Evolutionary conservation across 192 early-diverging fungal genomes (phyloP), one percentile per base, ranked within the genome.

Genomic region (Entomortierella parvispora): DNA sequence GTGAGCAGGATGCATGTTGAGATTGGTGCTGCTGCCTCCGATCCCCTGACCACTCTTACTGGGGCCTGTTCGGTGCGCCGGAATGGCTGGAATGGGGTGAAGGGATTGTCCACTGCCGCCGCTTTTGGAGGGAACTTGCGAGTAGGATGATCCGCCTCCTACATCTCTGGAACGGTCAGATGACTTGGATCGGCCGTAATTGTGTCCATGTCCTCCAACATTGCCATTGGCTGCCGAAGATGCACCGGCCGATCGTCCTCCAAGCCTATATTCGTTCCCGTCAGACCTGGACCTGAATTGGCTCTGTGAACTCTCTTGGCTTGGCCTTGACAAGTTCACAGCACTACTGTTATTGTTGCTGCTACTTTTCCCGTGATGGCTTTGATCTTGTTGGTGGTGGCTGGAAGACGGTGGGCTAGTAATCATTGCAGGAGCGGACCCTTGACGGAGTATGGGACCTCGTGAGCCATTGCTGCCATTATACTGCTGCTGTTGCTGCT

Each of bases 1-100:
- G 42, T 77, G 65, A 11, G 65, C 74, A 20, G 74, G 74, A 29
- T 77, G 74, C 33, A 68, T 61, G 20, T 77, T 77, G 15, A 67
- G 14, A 22, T 25, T 49, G 15, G 37, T 34, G 15, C 33, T 45
- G 7, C 56, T 43, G 51, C 50, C 43, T 37, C 31, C 42, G 32
- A 6, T 49, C 23, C 37, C 40, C 28, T 29, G 40, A 22, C 57
- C 47, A 40, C 5, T 9, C 5, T 31, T 47, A 49, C 34, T 32
- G 44, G 26, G 34, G 65, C 29, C 52, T 25, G 15, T 26, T 25
- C 32, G 8, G 50, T 7, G 17, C 52, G 9, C 17, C n/a, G 2
- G 50, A 29, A 49, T 10, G 11, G 26, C 3, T 34, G 20, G 15
- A 11, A 61, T 52, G 22, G 53, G 29, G 31, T 20, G 26, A 26